Percentiles rank a stretch among this genome's conserved stretches.
Evolutionary conservation across 495 filamentous ascomycete genomes (phyloP).

Genomic region (Sabuloglossum arenarium): DNA sequence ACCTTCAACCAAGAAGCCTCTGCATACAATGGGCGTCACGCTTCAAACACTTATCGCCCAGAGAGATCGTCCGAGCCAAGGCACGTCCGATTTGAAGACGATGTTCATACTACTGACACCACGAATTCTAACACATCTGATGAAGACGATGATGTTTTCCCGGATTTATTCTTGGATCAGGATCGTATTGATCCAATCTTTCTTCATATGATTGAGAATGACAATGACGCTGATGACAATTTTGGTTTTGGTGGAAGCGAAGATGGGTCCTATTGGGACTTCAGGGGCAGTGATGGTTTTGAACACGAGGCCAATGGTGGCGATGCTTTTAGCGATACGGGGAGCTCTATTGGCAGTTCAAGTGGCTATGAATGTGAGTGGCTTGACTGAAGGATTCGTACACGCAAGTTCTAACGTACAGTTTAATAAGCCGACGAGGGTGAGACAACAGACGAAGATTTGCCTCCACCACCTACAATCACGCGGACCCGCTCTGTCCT

Average conservation of each 20-base stretch:
- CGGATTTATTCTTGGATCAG: constrained; percentile 51
- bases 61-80: constrained; percentile 24
- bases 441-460: constrained; percentile 70
- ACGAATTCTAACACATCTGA: constrained; percentile 29
- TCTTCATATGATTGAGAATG: constrained; percentile 46
- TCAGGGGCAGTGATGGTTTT: constrained; percentile 7
- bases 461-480: constrained; percentile 33
- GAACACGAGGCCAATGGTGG: constrained; percentile 2
- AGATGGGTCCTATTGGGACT: constrained; percentile 13
- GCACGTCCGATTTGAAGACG: constrained; percentile 27
- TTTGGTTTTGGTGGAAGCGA: constrained; percentile 19
- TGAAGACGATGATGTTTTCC: constrained; percentile 34
- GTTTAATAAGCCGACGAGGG: constrained; percentile 45
- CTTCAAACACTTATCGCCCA: constrained; percentile 18
- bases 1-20: background rate
- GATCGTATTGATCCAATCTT: constrained; percentile 46
- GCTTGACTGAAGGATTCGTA: background rate
- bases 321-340: constrained; percentile 19
- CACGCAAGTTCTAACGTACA: background rate
- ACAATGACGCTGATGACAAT: constrained; percentile 25
- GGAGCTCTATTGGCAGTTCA: constrained; percentile 32
- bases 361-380: constrained; percentile 68
- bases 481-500: constrained; percentile 34
- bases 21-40: constrained; percentile 13
- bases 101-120: constrained; percentile 22